Base-by-base conservation (phyloP, 2,329 filamentous ascomycete genomes). In the Fusarium burgessii region DNA sequence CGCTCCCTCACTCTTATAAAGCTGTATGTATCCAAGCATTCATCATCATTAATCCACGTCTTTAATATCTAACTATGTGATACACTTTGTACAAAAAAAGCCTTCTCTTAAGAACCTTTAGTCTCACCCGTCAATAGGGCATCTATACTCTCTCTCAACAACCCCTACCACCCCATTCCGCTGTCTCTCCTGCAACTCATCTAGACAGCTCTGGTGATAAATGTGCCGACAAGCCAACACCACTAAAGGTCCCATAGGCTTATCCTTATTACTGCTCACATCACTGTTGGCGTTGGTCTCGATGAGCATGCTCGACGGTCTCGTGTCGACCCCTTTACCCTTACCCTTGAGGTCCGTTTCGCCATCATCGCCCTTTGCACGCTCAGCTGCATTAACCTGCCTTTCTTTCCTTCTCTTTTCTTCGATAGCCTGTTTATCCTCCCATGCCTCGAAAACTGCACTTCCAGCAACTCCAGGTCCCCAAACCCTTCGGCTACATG, bases 401-500 rank as follows among this genome's bases (percentile, higher is more conserved):
- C 77, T 80, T 62, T 84, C 83, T 69, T 79, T 82, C 75, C 84
- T 83, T 63, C 80, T 84, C 71, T 76, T 76, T 17, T 84, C 82
- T 57, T 89, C 87, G 2, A 80, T 74, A 3, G 81, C 81, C 72
- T 88, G 85, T 71, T 84, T 88, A 59, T 87, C 86, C 79, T 96
- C 90, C 94, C 94, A 98, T 2, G 91, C 91, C 54, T 93, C 90
- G 84, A 94, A 97, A 3, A 97, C 87, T 40, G 90, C 87, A 1
- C 89, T 87, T 0, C 93, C 92, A 5, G 80, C 77, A 0, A 94
- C 91, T 0, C 94, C 95, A 0, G 95, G 94, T 0, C 96, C 97
- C 95, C 96, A 99, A 3, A 94, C 88, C 10, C 95, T 87, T 50
- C 88, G 88, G 50, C 91, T 91, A 74, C 97, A 99, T 2, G 90